These are phyloP conservation scores for Nicotiana otophora DNA, from an alignment of 257 asterid genomes.

Conservation along the genomic window DNA sequence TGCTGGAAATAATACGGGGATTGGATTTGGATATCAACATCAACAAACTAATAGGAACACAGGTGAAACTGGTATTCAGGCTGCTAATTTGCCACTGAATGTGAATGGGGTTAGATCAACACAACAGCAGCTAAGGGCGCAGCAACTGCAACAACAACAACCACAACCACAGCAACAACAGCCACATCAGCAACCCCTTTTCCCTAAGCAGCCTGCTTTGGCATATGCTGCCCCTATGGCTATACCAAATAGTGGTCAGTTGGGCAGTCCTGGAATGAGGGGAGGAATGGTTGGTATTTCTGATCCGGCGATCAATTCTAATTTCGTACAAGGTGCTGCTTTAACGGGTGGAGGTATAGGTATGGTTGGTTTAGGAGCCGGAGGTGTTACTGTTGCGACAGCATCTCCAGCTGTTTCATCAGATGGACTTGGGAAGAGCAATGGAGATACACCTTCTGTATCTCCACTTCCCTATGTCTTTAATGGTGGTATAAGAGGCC, in stretches of 20 bases:
- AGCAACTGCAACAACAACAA: conserved; percentile 24
- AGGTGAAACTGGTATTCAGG: conserved; percentile 33
- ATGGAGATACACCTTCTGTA: conserved; percentile 61
- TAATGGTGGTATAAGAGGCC: conserved; percentile 64
- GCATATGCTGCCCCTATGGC: conserved; percentile 50
- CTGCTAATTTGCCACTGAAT: conserved; percentile 45
- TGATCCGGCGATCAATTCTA: conserved; percentile 35
- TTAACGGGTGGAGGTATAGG: conserved; percentile 46
- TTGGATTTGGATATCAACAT: conserved; percentile 49
- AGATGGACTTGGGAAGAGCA: conserved; percentile 64
- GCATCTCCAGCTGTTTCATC: conserved; percentile 67
- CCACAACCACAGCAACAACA: conserved; percentile 18
- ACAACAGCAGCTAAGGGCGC: conserved; percentile 27
- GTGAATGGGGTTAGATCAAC: conserved; percentile 52
- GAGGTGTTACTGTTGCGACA: conserved; percentile 37
- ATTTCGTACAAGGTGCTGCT: conserved; percentile 37
- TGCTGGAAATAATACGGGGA: conserved; percentile 25
- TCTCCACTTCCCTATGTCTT: conserved; percentile 72
- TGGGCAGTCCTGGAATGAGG: conserved; percentile 44
- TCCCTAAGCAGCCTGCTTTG: conserved; percentile 59
- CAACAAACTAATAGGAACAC: conserved; percentile 35
- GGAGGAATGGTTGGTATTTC: conserved; percentile 45
- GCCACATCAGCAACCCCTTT: conserved; percentile 41
- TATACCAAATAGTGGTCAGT: conserved; percentile 32
- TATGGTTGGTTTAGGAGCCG: conserved; percentile 55